Percentiles rank a stretch among this genome's conserved stretches.
phyloP scores from a whole-genome alignment of 1,284 basidiomycete species.

The Papiliotrema terrestris region DNA sequence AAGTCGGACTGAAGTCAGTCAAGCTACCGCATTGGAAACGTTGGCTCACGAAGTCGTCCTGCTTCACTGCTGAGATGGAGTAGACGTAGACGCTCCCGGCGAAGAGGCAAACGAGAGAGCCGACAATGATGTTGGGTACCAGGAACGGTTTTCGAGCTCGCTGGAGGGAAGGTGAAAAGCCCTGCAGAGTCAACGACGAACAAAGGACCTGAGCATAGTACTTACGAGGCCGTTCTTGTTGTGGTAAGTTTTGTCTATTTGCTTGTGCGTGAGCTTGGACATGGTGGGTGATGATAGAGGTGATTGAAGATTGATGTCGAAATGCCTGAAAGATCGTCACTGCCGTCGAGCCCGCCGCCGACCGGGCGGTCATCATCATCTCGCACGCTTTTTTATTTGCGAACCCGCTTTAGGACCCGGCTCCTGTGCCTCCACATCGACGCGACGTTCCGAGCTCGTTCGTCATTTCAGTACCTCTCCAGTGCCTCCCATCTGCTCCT shows the following conservation, averaged over 20 bases:
- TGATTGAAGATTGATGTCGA: not conserved
- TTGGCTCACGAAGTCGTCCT: slow-evolving; percentile 70
- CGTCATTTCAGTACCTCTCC: too few relatives aligned
- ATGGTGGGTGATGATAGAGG: not conserved
- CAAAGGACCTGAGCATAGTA: not conserved
- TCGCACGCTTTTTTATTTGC: too few relatives aligned
- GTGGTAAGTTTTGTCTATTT: not conserved
- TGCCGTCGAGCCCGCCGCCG: too few relatives aligned
- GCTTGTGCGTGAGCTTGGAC: not conserved
- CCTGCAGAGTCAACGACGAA: slow-evolving; percentile 49
- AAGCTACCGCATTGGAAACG: too few relatives aligned
- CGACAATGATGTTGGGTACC: slow-evolving; percentile 73
- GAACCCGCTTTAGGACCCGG: too few relatives aligned
- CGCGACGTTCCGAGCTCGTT: too few relatives aligned
- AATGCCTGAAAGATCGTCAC: not conserved
- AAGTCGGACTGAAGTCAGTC: slow-evolving; percentile 41
- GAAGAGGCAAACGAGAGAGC: slow-evolving; percentile 68
- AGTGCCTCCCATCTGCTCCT: not conserved
- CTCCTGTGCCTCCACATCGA: too few relatives aligned
- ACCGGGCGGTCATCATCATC: too few relatives aligned
- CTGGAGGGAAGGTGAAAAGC: slow-evolving; percentile 78
- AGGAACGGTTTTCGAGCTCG: slow-evolving; percentile 83
- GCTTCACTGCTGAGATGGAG: slow-evolving; percentile 87
- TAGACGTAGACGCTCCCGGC: slow-evolving; percentile 84
- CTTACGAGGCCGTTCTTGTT: not conserved